phyloP scores from a whole-genome alignment of 257 asterid species.

The Linaria vulgaris region DNA sequence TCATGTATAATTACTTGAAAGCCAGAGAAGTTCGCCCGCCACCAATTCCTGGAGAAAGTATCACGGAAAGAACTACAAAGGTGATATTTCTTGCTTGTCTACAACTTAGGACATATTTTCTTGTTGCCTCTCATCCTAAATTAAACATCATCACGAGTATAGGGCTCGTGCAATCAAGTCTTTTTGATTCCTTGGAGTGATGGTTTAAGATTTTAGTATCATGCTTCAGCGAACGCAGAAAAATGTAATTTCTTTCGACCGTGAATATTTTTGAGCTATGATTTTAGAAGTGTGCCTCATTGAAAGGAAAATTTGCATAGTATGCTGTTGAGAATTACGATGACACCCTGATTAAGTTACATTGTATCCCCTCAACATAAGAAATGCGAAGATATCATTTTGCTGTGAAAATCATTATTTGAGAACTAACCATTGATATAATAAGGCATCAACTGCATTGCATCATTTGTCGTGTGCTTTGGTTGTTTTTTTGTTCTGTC shows the following conservation, averaged over 20 bases:
- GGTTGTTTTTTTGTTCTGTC: too few species aligned
- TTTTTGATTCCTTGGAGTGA: not conserved
- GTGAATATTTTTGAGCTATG: too few species aligned
- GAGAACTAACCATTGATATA: too few species aligned
- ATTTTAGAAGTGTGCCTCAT: too few species aligned
- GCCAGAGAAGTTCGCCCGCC: constrained; percentile 48
- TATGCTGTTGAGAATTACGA: too few species aligned
- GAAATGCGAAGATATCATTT: too few species aligned
- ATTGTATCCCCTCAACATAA: too few species aligned
- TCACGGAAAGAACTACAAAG: constrained; percentile 39
- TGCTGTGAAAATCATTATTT: too few species aligned
- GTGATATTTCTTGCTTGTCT: constrained; percentile 22
- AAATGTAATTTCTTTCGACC: not conserved
- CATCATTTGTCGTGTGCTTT: too few species aligned
- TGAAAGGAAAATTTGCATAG: too few species aligned
- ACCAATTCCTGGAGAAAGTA: constrained; percentile 43
- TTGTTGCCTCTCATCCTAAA: not conserved
- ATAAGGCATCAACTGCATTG: too few species aligned
- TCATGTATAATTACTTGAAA: constrained; percentile 61
- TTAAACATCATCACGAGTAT: not conserved
- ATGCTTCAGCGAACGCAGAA: not conserved
- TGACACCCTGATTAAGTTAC: too few species aligned
- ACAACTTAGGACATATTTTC: not conserved
- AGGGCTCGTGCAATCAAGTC: not conserved
- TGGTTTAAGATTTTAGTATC: not conserved